A percentile compares a stretch with the other conserved stretches of the same genome.
These are phyloP conservation scores for Megacollybia platyphylla DNA, from an alignment of 1,284 basidiomycete species.

Conservation along the genomic window DNA sequence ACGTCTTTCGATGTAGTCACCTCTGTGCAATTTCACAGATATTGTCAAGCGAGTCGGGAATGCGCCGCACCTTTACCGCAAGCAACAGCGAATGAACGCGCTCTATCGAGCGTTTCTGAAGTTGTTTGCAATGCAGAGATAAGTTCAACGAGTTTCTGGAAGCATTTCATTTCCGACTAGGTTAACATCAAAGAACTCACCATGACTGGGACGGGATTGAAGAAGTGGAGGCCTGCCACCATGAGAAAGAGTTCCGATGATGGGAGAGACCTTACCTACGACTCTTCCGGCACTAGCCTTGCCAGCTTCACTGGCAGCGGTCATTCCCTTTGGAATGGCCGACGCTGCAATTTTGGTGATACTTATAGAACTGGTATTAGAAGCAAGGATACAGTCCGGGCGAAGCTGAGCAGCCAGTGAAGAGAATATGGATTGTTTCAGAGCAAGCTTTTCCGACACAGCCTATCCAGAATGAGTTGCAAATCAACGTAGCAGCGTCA, in stretches of 20 bases:
- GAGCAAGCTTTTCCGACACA: conserved; percentile 72
- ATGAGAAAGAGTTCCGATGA: background rate
- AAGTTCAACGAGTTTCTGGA: conserved; percentile 83
- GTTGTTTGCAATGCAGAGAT: conserved; percentile 91
- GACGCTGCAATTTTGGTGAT: conserved; percentile 88
- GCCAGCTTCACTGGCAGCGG: conserved; percentile 48
- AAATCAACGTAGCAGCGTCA: background rate
- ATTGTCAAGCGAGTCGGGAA: background rate
- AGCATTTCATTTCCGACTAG: background rate
- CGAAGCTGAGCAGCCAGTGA: conserved; percentile 58
- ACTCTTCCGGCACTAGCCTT: conserved; percentile 54
- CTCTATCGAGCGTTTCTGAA: conserved; percentile 61
- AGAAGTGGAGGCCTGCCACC: conserved; percentile 74
- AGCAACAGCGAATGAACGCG: conserved; percentile 73
- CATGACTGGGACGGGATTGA: conserved; percentile 95
- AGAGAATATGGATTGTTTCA: conserved; percentile 77
- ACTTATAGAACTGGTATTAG: conserved; percentile 91
- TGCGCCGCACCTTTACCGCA: conserved; percentile 71
- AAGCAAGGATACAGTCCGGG: conserved; percentile 74
- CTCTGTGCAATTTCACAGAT: conserved; percentile 30
- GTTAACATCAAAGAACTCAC: conserved; percentile 23
- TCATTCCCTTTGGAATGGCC: conserved; percentile 45
- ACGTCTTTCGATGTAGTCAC: conserved; percentile 83
- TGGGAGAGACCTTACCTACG: conserved; percentile 38
- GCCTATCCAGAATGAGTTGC: conserved; percentile 36